A percentile compares a stretch with the other conserved stretches of the same genome.
phyloP scores from a whole-genome alignment of 495 filamentous ascomycete genomes.

The Usnea hakonensis region DNA sequence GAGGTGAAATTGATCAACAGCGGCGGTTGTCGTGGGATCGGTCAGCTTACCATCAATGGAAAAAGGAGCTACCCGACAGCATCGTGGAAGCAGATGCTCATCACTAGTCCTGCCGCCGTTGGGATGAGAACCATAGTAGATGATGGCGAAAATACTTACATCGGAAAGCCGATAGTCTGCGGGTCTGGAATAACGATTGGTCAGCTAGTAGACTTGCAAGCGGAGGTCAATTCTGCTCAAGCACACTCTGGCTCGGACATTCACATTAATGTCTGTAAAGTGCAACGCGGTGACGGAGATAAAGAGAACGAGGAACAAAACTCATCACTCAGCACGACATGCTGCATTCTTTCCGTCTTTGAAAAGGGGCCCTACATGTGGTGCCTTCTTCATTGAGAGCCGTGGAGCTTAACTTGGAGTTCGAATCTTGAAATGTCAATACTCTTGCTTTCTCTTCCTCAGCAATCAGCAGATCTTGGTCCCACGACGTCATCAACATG shows the following conservation, averaged over 20 bases:
- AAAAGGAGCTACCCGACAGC: background rate
- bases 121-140: background rate
- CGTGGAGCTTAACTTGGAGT: background rate
- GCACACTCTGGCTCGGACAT: no score
- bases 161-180: background rate
- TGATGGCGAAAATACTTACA: no score
- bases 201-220: background rate
- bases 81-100: background rate
- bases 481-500: background rate
- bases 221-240: no score
- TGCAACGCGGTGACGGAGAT: no score
- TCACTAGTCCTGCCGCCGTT: background rate
- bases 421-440: background rate
- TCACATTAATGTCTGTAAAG: no score
- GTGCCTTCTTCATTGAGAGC: background rate
- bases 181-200: background rate
- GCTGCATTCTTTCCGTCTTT: no score
- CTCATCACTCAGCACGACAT: no score
- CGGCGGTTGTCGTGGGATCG: background rate
- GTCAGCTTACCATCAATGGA: background rate
- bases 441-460: background rate
- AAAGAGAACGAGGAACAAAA: no score
- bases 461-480: background rate
- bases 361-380: background rate
- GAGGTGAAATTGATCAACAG: no score